These are phyloP conservation scores for Lodderomyces margitis DNA, from an alignment of 1,139 yeast genomes.

Conservation along the genomic window DNA sequence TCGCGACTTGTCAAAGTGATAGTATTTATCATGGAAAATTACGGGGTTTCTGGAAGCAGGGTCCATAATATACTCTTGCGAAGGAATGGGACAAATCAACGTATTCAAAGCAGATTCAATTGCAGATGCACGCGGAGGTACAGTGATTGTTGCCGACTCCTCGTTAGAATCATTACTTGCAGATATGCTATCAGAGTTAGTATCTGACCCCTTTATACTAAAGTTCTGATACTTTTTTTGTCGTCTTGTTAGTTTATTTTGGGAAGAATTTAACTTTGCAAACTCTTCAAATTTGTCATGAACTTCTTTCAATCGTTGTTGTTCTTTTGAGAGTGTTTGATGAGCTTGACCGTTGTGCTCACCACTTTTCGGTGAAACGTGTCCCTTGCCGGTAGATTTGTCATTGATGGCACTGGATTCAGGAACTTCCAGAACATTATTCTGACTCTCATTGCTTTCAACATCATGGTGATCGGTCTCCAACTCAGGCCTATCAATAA, in stretches of 20 bases:
- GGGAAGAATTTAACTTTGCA: slow-evolving; percentile 18
- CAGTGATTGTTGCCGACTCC: slow-evolving; percentile 18
- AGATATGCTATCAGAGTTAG: slow-evolving; percentile 13
- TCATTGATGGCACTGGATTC: slow-evolving; percentile 10
- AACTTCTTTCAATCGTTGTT: slow-evolving; percentile 6
- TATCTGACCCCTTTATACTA: slow-evolving; percentile 26
- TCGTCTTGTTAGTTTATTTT: slow-evolving; percentile 19
- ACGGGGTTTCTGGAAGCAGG: slow-evolving; percentile 50
- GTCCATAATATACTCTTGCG: slow-evolving; percentile 28
- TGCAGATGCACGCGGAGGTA: slow-evolving; percentile 48
- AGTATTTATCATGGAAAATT: slow-evolving; percentile 79
- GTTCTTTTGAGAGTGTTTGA: slow-evolving; percentile 4
- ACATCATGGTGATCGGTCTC: slow-evolving; percentile 14
- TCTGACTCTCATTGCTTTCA: slow-evolving; percentile 13
- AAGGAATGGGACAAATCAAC: slow-evolving; percentile 45
- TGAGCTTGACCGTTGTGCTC: slow-evolving; percentile 6
- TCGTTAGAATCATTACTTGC: slow-evolving; percentile 7
- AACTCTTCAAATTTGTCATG: slow-evolving; percentile 16
- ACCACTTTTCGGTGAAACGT: neutral
- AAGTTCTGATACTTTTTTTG: slow-evolving; percentile 25
- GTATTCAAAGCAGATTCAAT: slow-evolving; percentile 45
- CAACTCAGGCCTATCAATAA: slow-evolving; percentile 14
- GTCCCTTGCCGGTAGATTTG: slow-evolving; percentile 13
- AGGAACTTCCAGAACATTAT: slow-evolving; percentile 15
- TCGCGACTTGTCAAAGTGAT: slow-evolving; percentile 66